Evolutionary conservation across 2,329 filamentous ascomycete species (phyloP), one percentile per base, ranked within the genome.

Genomic region (Scleromitrula shiraiana): DNA sequence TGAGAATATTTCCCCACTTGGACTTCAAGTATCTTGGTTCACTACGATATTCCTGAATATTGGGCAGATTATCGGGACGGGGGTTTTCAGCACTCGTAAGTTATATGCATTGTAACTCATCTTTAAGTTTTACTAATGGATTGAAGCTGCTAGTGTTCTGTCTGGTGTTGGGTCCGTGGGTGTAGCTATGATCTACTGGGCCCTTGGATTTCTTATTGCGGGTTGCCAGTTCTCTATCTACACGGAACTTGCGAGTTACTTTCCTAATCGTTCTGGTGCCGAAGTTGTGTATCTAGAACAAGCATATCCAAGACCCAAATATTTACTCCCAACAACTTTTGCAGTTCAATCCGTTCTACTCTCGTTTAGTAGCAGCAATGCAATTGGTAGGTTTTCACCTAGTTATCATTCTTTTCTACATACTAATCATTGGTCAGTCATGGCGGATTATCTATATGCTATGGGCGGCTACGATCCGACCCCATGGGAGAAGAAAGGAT

Each of bases 211-310:
- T 49, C 41, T 83, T 29, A 76, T 82, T 43, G 74, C 79, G 0
- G 60, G 70, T 0, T 70, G 75, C 2, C 74, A 73, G 1, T 70
- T 83, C 3, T 66, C 70, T 0, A 73, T 82, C 0, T 84, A 84
- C 49, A 73, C 84, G 7, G 82, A 85, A 57, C 75, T 77, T 12
- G 74, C 79, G 0, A 71, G 77, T 1, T 84, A 80, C 52, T 85
- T 85, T 50, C 80, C 81, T 0, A 83, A 76, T 57, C 75, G 82
- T 7, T 82, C 77, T 2, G 82, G 81, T 0, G 74, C 75, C 0
- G 79, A 85, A 56, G 80, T 82, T 0, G 81, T 82, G 0, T 85
- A 83, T 54, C 70, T 85, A 0, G 82, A 85, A 55, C 82, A 85
- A 57, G 77, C 79, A 0, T 86, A 75, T 53, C 80, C 80, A 1